Conservation (phyloP, 2,329 filamentous ascomycete genomes). For the Coniochaeta ligniaria region DNA sequence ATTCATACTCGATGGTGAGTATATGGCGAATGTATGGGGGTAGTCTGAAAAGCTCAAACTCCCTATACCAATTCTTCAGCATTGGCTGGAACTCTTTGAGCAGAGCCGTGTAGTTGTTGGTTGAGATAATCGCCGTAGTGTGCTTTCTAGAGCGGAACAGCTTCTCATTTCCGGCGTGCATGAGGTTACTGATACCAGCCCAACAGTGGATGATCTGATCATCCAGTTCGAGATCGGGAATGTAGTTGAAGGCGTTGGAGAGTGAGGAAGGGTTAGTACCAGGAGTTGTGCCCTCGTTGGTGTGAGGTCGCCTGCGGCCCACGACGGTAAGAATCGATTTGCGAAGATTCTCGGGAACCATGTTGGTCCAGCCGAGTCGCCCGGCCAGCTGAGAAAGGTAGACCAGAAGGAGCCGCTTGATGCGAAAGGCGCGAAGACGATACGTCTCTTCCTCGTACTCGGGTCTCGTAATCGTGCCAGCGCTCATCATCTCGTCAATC, state of each 20-base stretch:
- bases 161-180: slow-evolving; percentile 83
- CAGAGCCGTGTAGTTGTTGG: slow-evolving; percentile 72
- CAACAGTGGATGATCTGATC: slow-evolving; percentile 78
- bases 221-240: slow-evolving; percentile 59
- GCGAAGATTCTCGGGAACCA: slow-evolving; percentile 68
- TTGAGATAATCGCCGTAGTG: slow-evolving; percentile 83
- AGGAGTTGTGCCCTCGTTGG: slow-evolving; percentile 50
- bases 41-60: slow-evolving; percentile 71
- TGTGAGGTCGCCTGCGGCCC: slow-evolving; percentile 39
- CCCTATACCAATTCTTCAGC: slow-evolving; percentile 69
- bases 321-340: slow-evolving; percentile 47
- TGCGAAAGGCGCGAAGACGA: slow-evolving; percentile 68
- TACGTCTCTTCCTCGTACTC: slow-evolving; percentile 71
- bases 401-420: slow-evolving; percentile 80
- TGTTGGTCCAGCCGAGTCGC: slow-evolving; percentile 84
- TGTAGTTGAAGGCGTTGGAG: slow-evolving; percentile 56
- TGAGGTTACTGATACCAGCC: slow-evolving; percentile 86
- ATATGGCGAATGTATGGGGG: slow-evolving; percentile 65
- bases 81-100: slow-evolving; percentile 77
- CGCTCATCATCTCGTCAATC: slow-evolving; percentile 62
- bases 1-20: slow-evolving; percentile 90
- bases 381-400: slow-evolving; percentile 94
- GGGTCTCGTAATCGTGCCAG: slow-evolving; percentile 51
- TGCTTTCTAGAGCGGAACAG: slow-evolving; percentile 83
- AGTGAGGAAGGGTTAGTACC: slow-evolving; percentile 50